Evolutionary conservation across 2,329 filamentous ascomycete species (phyloP).

Genomic region (Claviceps fusiformis): DNA sequence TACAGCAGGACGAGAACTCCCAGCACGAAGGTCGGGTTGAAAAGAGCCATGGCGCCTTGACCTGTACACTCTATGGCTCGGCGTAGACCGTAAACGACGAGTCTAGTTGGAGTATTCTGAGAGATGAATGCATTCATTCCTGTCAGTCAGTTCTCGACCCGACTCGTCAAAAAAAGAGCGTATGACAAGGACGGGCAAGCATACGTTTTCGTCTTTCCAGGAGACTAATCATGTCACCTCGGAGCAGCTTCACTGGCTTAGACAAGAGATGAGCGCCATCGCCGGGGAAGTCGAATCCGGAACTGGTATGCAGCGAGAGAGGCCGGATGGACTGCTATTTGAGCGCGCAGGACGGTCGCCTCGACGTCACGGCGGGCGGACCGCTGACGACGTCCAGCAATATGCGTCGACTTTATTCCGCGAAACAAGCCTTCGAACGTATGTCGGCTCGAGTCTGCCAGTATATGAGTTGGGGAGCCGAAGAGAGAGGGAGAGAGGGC

Average conservation of each 20-base stretch:
- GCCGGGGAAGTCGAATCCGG: not conserved
- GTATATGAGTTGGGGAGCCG: not conserved
- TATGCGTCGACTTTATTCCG: not conserved
- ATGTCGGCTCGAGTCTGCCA: not conserved
- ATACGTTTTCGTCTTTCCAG: slow-evolving; percentile 1
- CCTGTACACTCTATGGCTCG: not conserved
- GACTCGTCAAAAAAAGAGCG: not conserved
- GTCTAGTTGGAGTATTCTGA: slow-evolving; percentile 1
- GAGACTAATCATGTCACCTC: slow-evolving; percentile 2
- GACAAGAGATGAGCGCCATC: slow-evolving; percentile 2
- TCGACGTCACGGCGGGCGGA: not conserved
- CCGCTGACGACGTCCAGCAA: not conserved
- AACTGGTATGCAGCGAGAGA: not conserved
- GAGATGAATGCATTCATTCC: not conserved
- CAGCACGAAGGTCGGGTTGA: slow-evolving; percentile 70
- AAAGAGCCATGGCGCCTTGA: slow-evolving; percentile 40
- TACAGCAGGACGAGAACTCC: slow-evolving; percentile 78
- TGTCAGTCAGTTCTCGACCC: not conserved
- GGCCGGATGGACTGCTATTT: not conserved
- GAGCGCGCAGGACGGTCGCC: not conserved
- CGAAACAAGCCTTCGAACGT: not conserved
- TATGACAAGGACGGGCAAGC: not conserved
- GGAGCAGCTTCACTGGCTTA: slow-evolving; percentile 1
- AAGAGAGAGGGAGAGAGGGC: not conserved
- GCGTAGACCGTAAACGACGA: not conserved